Evolutionary conservation across 306 rosid genomes (phyloP), one percentile per base, ranked within the genome.

Genomic region (Rosa chinensis): DNA sequence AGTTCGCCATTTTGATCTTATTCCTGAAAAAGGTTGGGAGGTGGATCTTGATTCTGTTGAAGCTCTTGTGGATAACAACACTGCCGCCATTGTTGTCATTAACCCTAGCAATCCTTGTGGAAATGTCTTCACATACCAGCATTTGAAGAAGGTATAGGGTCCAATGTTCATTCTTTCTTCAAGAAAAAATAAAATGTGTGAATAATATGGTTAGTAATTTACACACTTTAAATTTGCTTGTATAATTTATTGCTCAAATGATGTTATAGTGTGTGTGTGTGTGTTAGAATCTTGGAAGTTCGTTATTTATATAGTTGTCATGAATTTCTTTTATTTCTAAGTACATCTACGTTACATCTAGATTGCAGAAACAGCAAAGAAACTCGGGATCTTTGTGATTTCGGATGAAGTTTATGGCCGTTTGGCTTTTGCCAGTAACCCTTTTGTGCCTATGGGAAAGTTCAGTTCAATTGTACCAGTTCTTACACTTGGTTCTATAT

Each of bases 31-130:
- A 49, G 85, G 82, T 50, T 88, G 94, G 92, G 89, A 86, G 82
- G 82, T 90, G 39, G 88, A 90, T 67, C 80, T 86, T 74, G 86
- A 86, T 79, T 77, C 89, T 50, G 80, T 90, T 45, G 89, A 88
- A 86, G 74, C 84, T 83, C 62, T 83, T 61, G 89, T 75, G 40
- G 94, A 90, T 86, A 78, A 83, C 5, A 90, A 88, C 79, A 85
- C 90, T 50, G 86, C 87, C 62, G 92, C 94, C 39, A 79, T 86
- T 81, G 88, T 88, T 39, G 61, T 90, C 61, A 85, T 86, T 52
- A 90, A 84, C 70, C 94, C 94, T 40, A 73, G 88, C 71, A 90
- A 86, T 80, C 94, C 94, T 23, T 90, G 92, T 66, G 94, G 92
- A 58, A 90, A 83, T 80, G 94, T 86, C 61, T 88, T 83, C 82